Percentiles rank a stretch among this genome's conserved stretches.
Evolutionary conservation across 2,329 filamentous ascomycete species (phyloP).

Genomic region (Alternaria atra): DNA sequence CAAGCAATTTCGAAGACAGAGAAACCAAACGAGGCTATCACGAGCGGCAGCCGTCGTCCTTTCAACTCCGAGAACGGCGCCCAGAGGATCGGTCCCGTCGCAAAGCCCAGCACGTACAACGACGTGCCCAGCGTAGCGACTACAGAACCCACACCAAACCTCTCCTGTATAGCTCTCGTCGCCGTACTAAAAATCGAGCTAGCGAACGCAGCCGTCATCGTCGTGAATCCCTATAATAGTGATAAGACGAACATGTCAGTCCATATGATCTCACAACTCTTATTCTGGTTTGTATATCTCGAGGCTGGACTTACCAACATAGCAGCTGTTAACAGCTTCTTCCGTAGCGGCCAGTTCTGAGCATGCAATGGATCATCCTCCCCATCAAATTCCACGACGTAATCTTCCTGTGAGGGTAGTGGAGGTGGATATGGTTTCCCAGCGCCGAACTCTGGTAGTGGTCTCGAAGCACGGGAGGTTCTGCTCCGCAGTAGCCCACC

Average conservation of each 20-base stretch:
- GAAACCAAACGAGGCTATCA: constrained; percentile 62
- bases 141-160: constrained; percentile 58
- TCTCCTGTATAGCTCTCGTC: constrained; percentile 38
- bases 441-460: constrained; percentile 74
- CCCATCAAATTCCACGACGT: constrained; percentile 84
- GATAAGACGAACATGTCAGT: not conserved
- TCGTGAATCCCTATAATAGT: constrained; percentile 68
- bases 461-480: constrained; percentile 57
- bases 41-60: constrained; percentile 59
- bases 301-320: constrained; percentile 58
- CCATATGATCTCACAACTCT: not conserved
- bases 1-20: constrained; percentile 60
- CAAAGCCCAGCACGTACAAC: constrained; percentile 61
- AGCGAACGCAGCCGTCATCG: constrained; percentile 72
- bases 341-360: constrained; percentile 83
- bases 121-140: constrained; percentile 61
- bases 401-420: constrained; percentile 72
- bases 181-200: constrained; percentile 55
- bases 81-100: constrained; percentile 55
- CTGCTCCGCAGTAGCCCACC: constrained; percentile 53
- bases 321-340: constrained; percentile 75
- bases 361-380: constrained; percentile 84
- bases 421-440: constrained; percentile 78
- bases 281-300: no score
- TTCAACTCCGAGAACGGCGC: constrained; percentile 64